Evolutionary conservation across 306 rosid genomes (phyloP).

Genomic region (Ormosia emarginata): DNA sequence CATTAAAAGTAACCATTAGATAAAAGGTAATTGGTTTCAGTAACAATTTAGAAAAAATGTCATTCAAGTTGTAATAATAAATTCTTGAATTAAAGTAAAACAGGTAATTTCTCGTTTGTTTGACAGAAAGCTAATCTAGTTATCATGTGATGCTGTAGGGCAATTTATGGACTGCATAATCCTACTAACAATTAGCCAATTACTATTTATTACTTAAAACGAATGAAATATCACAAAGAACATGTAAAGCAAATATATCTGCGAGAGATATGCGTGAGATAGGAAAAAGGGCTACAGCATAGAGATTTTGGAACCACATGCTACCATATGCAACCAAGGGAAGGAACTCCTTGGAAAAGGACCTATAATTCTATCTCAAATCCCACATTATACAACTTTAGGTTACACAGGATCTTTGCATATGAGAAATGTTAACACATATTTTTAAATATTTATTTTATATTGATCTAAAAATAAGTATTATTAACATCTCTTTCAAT

Average conservation of each 20-base stretch:
- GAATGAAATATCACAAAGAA: background rate
- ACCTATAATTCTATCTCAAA: background rate
- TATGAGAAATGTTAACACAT: no score
- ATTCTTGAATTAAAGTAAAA: constrained; percentile 18
- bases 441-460: no score
- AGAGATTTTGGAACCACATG: background rate
- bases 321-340: background rate
- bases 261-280: background rate
- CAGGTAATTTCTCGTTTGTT: constrained; percentile 7
- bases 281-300: background rate
- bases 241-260: background rate
- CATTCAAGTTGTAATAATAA: no score
- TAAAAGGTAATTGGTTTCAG: no score
- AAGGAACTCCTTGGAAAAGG: constrained; percentile 29
- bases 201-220: background rate
- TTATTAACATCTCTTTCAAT: no score
- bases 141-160: constrained; percentile 26
- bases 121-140: constrained; percentile 21
- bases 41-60: no score
- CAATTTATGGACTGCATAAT: background rate
- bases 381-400: constrained; percentile 41
- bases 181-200: background rate
- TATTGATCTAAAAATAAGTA: no score
- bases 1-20: no score
- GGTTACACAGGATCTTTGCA: constrained; percentile 40